Percentiles rank a stretch among this genome's conserved stretches.
Conservation (phyloP, 495 filamentous ascomycete genomes). For the Hyaloscypha hepaticicola region DNA sequence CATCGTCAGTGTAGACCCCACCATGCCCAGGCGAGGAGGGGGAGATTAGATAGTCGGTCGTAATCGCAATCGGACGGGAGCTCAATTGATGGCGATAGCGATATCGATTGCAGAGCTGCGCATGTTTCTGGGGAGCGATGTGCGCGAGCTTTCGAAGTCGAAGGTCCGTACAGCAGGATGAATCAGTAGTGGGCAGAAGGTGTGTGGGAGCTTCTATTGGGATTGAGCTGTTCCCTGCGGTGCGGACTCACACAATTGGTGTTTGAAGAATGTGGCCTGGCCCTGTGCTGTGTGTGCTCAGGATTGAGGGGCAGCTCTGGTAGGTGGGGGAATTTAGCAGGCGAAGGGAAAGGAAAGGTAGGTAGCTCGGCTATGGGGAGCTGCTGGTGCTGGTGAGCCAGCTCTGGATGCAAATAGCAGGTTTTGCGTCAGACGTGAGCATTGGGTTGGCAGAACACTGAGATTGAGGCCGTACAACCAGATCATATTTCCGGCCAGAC, state of each 20-base stretch:
- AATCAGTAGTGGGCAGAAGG: constrained; percentile 10
- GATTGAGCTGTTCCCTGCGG: constrained; percentile 24
- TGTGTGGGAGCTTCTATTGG: constrained; percentile 23
- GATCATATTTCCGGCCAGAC: background rate
- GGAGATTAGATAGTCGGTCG: constrained; percentile 23
- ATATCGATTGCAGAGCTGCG: constrained; percentile 7
- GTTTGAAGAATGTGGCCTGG: constrained; percentile 24
- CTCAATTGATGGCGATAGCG: constrained; percentile 24
- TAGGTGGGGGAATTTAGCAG: constrained; percentile 6
- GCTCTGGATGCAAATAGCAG: background rate
- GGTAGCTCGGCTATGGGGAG: constrained; percentile 1
- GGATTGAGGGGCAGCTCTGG: background rate
- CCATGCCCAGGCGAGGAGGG: constrained; percentile 39
- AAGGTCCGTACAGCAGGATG: constrained; percentile 5
- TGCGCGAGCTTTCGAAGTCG: background rate
- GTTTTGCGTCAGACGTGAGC: background rate
- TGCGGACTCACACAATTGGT: constrained; percentile 26
- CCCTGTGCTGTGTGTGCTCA: background rate
- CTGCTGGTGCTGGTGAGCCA: background rate
- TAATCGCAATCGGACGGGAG: constrained; percentile 12
- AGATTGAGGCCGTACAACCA: background rate
- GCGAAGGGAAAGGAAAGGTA: background rate
- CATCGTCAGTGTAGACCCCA: constrained; percentile 66
- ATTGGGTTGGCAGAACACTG: background rate
- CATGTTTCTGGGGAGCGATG: constrained; percentile 9